These are phyloP conservation scores for Saxophila tyrrhenica DNA, from an alignment of 495 filamentous ascomycete genomes.

Conservation along the genomic window DNA sequence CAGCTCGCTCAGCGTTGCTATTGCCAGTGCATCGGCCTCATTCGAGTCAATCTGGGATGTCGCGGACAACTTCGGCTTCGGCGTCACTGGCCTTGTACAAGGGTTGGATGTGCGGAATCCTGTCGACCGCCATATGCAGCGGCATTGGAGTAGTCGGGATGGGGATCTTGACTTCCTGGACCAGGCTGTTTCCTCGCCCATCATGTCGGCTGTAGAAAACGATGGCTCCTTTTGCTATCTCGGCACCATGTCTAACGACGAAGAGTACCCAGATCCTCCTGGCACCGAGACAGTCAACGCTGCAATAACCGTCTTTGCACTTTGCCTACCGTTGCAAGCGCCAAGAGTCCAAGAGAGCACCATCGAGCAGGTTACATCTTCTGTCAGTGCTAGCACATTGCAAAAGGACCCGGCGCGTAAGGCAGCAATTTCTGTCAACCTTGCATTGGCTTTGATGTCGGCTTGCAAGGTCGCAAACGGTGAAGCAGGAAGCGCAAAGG, in stretches of 20 bases:
- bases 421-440: slow-evolving; percentile 81
- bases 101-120: slow-evolving; percentile 50
- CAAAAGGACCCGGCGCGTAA: slow-evolving; percentile 81
- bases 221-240: slow-evolving; percentile 78
- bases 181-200: slow-evolving; percentile 52
- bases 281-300: slow-evolving; percentile 88
- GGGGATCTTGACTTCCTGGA: slow-evolving; percentile 62
- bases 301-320: slow-evolving; percentile 83
- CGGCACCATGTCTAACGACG: slow-evolving; percentile 27
- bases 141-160: slow-evolving; percentile 49
- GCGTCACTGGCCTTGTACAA: slow-evolving; percentile 71
- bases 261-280: slow-evolving; percentile 59
- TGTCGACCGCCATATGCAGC: slow-evolving; percentile 36
- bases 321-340: slow-evolving; percentile 75
- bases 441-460: slow-evolving; percentile 68
- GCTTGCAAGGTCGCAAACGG: slow-evolving; percentile 73
- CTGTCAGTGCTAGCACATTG: slow-evolving; percentile 62
- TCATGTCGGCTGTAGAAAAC: slow-evolving; percentile 76
- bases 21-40: slow-evolving; percentile 77
- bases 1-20: slow-evolving; percentile 78
- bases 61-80: slow-evolving; percentile 88
- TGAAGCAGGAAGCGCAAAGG: slow-evolving; percentile 60
- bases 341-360: slow-evolving; percentile 91
- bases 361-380: slow-evolving; percentile 82
- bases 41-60: slow-evolving; percentile 94